These are phyloP conservation scores for Solanum arcanum DNA, from an alignment of 257 asterid genomes.

Conservation along the genomic window DNA sequence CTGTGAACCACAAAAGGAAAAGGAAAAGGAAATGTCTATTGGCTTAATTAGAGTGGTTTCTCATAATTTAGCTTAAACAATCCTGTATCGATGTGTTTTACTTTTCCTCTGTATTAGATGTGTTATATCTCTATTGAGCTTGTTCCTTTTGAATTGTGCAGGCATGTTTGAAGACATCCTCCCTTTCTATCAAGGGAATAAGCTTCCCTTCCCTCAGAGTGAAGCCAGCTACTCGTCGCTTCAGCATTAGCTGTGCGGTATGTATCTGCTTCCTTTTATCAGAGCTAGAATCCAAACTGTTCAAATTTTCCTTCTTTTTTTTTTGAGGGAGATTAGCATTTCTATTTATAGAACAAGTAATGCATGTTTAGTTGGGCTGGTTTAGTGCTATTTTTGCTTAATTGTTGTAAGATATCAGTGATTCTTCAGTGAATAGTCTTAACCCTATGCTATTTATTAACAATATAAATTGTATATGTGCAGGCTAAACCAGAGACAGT, in stretches of 20 bases:
- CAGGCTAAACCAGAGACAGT: conserved; percentile 94
- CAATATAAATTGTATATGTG: neutral
- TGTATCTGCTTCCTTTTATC: neutral
- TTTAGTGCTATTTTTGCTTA: neutral
- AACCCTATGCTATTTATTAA: neutral
- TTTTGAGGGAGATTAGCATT: neutral
- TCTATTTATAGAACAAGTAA: no score
- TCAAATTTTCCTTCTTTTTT: neutral
- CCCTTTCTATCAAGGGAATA: conserved; percentile 18
- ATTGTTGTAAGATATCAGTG: neutral
- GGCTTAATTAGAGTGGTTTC: neutral
- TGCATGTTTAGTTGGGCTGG: neutral
- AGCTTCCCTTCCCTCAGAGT: conserved; percentile 22
- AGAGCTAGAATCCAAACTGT: neutral
- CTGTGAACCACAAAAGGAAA: neutral
- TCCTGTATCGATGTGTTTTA: neutral
- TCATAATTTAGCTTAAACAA: neutral
- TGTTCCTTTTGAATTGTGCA: neutral
- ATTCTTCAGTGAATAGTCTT: neutral
- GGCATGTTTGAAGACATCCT: conserved; percentile 17
- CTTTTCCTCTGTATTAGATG: neutral
- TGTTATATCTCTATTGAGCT: neutral
- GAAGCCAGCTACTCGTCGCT: conserved; percentile 35
- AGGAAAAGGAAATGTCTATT: neutral
- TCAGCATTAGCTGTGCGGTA: conserved; percentile 60